phyloP scores from a whole-genome alignment of 495 filamentous ascomycete genomes.

The Aspergillus wentii region DNA sequence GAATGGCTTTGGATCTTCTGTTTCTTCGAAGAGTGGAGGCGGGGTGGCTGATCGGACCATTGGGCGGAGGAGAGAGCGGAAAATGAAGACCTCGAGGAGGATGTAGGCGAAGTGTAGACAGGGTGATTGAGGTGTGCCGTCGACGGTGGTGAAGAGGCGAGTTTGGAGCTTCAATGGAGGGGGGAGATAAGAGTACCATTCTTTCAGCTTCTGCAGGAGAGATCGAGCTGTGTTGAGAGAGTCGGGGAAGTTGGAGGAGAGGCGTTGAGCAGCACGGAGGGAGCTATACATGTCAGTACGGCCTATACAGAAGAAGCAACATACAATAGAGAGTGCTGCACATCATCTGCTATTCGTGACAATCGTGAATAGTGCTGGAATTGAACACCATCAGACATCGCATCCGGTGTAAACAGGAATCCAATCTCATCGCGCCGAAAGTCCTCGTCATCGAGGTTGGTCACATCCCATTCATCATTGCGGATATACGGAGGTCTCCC shows the following conservation, averaged over 20 bases:
- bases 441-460: conserved; percentile 57
- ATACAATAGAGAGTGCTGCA: conserved; percentile 9
- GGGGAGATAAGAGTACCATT: conserved; percentile 11
- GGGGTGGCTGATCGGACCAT: conserved; percentile 12
- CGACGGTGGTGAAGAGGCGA: conserved; percentile 1
- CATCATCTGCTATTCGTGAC: conserved; percentile 8
- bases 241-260: conserved; percentile 9
- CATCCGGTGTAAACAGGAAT: not conserved
- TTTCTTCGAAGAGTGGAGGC: conserved; percentile 7
- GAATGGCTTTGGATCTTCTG: conserved; percentile 1
- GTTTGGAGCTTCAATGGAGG: not conserved
- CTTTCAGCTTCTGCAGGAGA: conserved; percentile 6
- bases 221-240: conserved; percentile 11
- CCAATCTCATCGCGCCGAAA: conserved; percentile 35
- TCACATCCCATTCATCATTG: conserved; percentile 71
- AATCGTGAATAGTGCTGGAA: conserved; percentile 1
- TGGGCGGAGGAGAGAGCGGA: conserved; percentile 11
- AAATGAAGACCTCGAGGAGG: conserved; percentile 10
- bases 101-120: conserved; percentile 14
- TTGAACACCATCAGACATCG: not conserved
- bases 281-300: conserved; percentile 2
- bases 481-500: conserved; percentile 73
- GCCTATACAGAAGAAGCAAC: not conserved
- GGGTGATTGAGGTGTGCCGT: conserved; percentile 1
- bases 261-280: conserved; percentile 7